These are phyloP conservation scores for Xylariaceae sp. DNA, from an alignment of 2,329 filamentous ascomycete genomes.

Conservation along the genomic window DNA sequence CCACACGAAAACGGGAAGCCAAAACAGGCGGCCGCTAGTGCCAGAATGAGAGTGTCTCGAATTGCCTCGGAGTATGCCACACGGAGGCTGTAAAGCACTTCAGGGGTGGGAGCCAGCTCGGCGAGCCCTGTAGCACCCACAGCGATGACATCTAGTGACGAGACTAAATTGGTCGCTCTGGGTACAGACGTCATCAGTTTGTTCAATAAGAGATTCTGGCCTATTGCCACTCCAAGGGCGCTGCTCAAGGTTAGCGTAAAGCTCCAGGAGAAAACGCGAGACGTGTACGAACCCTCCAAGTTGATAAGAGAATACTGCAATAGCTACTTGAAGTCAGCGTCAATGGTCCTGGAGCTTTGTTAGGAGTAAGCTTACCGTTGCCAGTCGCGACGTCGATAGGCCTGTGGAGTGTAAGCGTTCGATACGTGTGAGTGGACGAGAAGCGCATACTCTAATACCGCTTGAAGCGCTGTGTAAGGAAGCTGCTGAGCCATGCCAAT, in stretches of 20 bases:
- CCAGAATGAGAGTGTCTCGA: constrained; percentile 10
- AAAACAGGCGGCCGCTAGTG: constrained; percentile 7
- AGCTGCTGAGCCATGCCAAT: constrained; percentile 14
- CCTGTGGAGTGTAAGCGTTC: background rate
- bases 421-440: background rate
- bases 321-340: constrained; percentile 1
- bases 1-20: constrained; percentile 7
- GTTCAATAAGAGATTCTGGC: constrained; percentile 15
- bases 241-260: background rate
- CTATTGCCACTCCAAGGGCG: constrained; percentile 10
- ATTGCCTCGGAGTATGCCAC: constrained; percentile 13
- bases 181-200: constrained; percentile 5
- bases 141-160: background rate
- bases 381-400: constrained; percentile 1
- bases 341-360: background rate
- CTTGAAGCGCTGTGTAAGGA: constrained; percentile 15
- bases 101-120: background rate
- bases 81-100: constrained; percentile 1
- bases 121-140: constrained; percentile 6
- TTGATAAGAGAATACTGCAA: constrained; percentile 16
- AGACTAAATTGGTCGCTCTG: constrained; percentile 2
- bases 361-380: background rate
- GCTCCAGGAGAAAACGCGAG: too few relatives aligned
- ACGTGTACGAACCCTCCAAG: constrained; percentile 12
- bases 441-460: constrained; percentile 12